Percentiles rank a stretch among this genome's conserved stretches.
phyloP scores from a whole-genome alignment of 179 eudicot species.

The Patellifolia procumbens region DNA sequence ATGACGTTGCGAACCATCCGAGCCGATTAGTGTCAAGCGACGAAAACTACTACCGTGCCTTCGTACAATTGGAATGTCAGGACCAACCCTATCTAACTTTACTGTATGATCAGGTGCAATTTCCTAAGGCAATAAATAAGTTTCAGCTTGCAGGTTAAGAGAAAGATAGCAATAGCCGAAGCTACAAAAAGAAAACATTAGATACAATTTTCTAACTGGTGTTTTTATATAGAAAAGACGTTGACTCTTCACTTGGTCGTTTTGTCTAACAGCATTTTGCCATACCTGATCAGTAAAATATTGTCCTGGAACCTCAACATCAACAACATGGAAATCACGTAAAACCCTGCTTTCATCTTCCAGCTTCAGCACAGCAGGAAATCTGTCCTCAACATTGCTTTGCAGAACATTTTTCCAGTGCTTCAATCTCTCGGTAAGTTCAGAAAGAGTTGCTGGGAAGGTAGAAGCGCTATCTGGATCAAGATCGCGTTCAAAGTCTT shows the following conservation, averaged over 20 bases:
- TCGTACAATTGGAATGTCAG: constrained; percentile 93
- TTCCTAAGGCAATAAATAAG: constrained; percentile 52
- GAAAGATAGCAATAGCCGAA: background rate
- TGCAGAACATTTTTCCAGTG: constrained; percentile 99
- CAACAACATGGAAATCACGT: constrained; percentile 96
- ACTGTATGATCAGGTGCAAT: constrained; percentile 98
- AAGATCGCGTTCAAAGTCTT: constrained; percentile 96
- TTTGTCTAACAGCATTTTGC: background rate
- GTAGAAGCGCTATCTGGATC: constrained; percentile 92
- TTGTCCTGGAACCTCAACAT: constrained; percentile 98
- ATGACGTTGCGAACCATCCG: constrained; percentile 98
- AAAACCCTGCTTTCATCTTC: constrained; percentile 98
- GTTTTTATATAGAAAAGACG: background rate
- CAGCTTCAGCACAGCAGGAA: constrained; percentile 93
- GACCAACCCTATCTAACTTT: constrained; percentile 94
- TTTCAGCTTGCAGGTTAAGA: background rate
- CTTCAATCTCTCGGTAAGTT: constrained; percentile 83
- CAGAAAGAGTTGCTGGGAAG: constrained; percentile 89
- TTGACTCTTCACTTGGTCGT: background rate
- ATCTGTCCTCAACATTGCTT: constrained; percentile 97
- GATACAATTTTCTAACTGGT: background rate
- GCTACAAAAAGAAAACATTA: background rate
- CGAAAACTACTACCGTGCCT: constrained; percentile 99
- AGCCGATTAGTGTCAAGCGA: constrained; percentile 93
- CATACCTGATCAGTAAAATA: constrained; percentile 93